A percentile compares a stretch with the other conserved stretches of the same genome.
Evolutionary conservation across 495 filamentous ascomycete species (phyloP).

Genomic region (Aspergillus avenaceus): DNA sequence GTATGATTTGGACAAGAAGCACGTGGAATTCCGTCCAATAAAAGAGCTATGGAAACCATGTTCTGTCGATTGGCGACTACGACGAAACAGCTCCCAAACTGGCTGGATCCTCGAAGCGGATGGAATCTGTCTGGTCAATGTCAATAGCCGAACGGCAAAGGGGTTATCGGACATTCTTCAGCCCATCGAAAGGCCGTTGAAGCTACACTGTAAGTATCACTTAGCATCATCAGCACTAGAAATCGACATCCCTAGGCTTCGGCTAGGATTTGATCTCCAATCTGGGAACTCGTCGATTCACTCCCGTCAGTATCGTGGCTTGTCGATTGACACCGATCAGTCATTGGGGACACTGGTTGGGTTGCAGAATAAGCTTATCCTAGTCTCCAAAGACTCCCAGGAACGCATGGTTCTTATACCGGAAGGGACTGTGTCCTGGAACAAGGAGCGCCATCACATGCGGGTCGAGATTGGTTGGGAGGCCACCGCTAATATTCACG

Average conservation of each 20-base stretch:
- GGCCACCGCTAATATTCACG: constrained; percentile 20
- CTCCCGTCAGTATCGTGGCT: constrained; percentile 51
- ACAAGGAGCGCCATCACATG: constrained; percentile 30
- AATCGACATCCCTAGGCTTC: constrained; percentile 45
- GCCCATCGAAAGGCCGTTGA: constrained; percentile 28
- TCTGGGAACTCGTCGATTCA: constrained; percentile 24
- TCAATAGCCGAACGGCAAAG: constrained; percentile 26
- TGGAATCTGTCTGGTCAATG: constrained; percentile 20
- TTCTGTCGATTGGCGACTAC: constrained; percentile 26
- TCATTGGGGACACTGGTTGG: constrained; percentile 48
- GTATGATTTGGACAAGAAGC: constrained; percentile 40
- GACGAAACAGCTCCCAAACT: neutral
- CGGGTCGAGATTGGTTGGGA: constrained; percentile 30
- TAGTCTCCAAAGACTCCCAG: constrained; percentile 20
- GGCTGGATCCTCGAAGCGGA: constrained; percentile 12
- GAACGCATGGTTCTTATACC: constrained; percentile 49
- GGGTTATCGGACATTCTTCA: constrained; percentile 27
- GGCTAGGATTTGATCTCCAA: constrained; percentile 45
- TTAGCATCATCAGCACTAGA: constrained; percentile 16
- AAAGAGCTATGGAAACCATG: constrained; percentile 37
- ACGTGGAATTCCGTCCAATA: constrained; percentile 48
- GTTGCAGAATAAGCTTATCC: constrained; percentile 49
- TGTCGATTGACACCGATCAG: constrained; percentile 51
- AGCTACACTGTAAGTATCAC: constrained; percentile 26
- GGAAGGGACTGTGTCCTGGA: constrained; percentile 21